Percentiles rank a stretch among this genome's conserved stretches.
phyloP scores from a whole-genome alignment of 2,329 filamentous ascomycete species.

The Alternaria sp. region DNA sequence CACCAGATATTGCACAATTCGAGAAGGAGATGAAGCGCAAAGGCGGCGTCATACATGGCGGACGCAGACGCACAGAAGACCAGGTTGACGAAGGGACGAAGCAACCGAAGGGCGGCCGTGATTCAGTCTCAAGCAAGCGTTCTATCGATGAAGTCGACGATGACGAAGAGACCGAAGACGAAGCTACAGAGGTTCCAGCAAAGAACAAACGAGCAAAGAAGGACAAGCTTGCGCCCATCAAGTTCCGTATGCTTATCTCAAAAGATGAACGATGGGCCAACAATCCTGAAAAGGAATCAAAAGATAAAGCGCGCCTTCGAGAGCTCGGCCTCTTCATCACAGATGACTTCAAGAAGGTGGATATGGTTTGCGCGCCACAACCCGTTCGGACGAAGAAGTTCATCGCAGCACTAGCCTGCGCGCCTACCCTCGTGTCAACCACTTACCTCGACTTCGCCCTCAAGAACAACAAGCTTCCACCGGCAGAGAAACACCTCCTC shows the following conservation, averaged over 20 bases:
- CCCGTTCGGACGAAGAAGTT: conserved; percentile 95
- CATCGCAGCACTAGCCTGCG: conserved; percentile 82
- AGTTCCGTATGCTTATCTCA: conserved; percentile 81
- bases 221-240: conserved; percentile 64
- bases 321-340: conserved; percentile 83
- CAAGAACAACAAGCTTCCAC: conserved; percentile 70
- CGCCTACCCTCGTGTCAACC: conserved; percentile 78
- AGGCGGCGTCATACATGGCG: conserved; percentile 69
- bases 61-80: conserved; percentile 48
- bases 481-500: conserved; percentile 72
- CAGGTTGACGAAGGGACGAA: conserved; percentile 48
- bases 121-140: conserved; percentile 55
- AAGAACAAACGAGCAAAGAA: conserved; percentile 68
- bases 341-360: conserved; percentile 76
- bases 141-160: conserved; percentile 56
- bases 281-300: conserved; percentile 75
- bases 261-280: conserved; percentile 84
- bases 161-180: conserved; percentile 52
- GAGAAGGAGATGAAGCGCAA: conserved; percentile 91
- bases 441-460: conserved; percentile 82
- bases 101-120: conserved; percentile 41
- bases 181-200: conserved; percentile 60
- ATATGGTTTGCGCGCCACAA: conserved; percentile 85
- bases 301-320: conserved; percentile 82
- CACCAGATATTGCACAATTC: conserved; percentile 86